Evolutionary conservation across 108 stramenopile species (phyloP).

Genomic region (Skeletonema marinoi): DNA sequence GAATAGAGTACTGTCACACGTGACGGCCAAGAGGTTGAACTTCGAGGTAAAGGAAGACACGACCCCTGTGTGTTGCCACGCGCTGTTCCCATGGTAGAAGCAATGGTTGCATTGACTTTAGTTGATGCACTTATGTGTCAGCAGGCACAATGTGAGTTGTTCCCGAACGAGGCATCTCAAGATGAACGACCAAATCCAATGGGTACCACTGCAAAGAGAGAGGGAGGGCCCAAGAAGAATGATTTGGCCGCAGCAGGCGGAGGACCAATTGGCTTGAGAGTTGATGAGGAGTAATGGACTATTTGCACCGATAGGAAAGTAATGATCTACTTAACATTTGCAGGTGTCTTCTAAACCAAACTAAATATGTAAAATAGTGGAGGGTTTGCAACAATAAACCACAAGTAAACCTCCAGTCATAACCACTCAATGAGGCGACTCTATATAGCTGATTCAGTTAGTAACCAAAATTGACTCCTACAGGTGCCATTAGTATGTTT

Average conservation of each 20-base stretch:
- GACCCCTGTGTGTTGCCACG: conserved; percentile 99
- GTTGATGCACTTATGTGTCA: conserved; percentile 96
- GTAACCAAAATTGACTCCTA: neutral
- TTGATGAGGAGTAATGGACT: conserved; percentile 77
- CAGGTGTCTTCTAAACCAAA: neutral
- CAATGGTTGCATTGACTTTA: conserved; percentile 96
- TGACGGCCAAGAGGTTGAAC: conserved; percentile 92
- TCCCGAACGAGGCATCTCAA: conserved; percentile 65
- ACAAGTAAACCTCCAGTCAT: neutral
- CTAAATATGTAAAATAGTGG: too few species aligned
- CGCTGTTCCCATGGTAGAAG: conserved; percentile 96
- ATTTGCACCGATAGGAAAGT: neutral
- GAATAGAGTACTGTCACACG: conserved; percentile 90
- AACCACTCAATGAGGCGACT: neutral
- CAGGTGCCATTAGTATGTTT: neutral
- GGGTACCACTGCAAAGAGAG: conserved; percentile 78
- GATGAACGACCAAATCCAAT: conserved; percentile 84
- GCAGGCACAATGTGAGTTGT: conserved; percentile 87
- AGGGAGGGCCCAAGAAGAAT: conserved; percentile 51
- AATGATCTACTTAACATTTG: neutral
- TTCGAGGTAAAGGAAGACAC: conserved; percentile 97
- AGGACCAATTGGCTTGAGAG: conserved; percentile 64
- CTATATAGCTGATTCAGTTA: neutral
- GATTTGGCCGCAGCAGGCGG: conserved; percentile 13
- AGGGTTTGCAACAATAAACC: too few species aligned